phyloP scores from a whole-genome alignment of 495 filamentous ascomycete genomes.

The Neurospora sp. region DNA sequence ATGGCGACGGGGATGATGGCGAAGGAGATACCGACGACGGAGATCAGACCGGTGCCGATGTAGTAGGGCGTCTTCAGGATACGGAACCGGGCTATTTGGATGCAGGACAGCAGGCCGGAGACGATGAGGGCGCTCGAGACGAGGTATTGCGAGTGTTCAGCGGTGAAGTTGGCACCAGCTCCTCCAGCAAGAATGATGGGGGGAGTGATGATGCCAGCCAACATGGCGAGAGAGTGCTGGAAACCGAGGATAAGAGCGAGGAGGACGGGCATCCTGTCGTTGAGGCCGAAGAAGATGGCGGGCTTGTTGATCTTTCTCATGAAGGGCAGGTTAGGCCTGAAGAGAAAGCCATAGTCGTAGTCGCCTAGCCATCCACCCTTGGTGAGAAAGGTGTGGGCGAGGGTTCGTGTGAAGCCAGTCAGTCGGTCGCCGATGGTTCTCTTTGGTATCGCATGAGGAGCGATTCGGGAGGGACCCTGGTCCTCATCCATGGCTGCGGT shows the following conservation, averaged over 20 bases:
- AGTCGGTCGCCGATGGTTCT: constrained; percentile 23
- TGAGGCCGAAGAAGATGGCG: constrained; percentile 79
- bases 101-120: constrained; percentile 63
- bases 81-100: constrained; percentile 82
- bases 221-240: constrained; percentile 42
- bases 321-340: constrained; percentile 76
- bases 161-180: constrained; percentile 53
- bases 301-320: constrained; percentile 52
- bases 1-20: constrained; percentile 76
- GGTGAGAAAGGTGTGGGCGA: constrained; percentile 32
- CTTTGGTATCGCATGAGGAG: constrained; percentile 21
- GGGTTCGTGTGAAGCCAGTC: constrained; percentile 19
- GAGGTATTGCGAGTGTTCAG: constrained; percentile 60
- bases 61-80: constrained; percentile 71
- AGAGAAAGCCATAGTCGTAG: constrained; percentile 70
- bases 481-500: constrained; percentile 33
- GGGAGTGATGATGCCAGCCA: constrained; percentile 57
- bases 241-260: constrained; percentile 52
- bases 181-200: constrained; percentile 65
- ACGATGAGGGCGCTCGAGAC: constrained; percentile 87
- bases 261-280: constrained; percentile 72
- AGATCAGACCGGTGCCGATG: constrained; percentile 79
- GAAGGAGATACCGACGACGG: constrained; percentile 84
- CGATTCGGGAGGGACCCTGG: constrained; percentile 34
- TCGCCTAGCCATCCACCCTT: constrained; percentile 69